Evolutionary conservation across 306 rosid genomes (phyloP), one percentile per base, ranked within the genome.

Genomic region (Betula pendula): DNA sequence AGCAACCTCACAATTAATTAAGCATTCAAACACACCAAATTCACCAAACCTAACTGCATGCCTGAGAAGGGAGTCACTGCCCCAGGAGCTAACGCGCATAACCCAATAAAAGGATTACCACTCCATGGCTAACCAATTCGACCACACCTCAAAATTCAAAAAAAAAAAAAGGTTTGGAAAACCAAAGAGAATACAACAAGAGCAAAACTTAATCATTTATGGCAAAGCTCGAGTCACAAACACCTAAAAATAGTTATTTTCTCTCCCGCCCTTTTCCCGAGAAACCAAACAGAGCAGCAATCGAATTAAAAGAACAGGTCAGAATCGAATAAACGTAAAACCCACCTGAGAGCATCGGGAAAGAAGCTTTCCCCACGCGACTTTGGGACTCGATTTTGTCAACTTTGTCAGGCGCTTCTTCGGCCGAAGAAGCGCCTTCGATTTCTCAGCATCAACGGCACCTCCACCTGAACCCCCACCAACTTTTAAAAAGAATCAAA

Each of bases 301-400:
- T 38, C 56, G 45, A 72, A 47, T 56, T 17, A 70, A 38, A 35
- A 74, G 27, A 19, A 33, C 70, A 77, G 20, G 68, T 58, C 75
- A 74, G 56, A 10, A 68, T 31, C 33, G 33, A 65, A 65, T 33
- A 31, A 22, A 65, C 58, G 78, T 12, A 79, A 88, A 81, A 31
- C 65, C 66, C 81, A 95, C 99, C 99, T 91, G 90, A 50, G 97
- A 85, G 80, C 65, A 89, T 91, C 92, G 99, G 68, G 99, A 95
- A 75, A 95, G 85, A 70, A 95, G 97, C 80, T 84, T 93, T 65
- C 94, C 99, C 99, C 99, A 95, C 4, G 89, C 87, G 66, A 66
- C 70, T 78, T 89, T 89, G 47, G 84, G 83, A 73, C 53, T 72
- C 1, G 80, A 70, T 67, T 85, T 87, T 0, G 91, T 58, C 72